These are phyloP conservation scores for Harrya chromipes DNA, from an alignment of 768 basidiomycete genomes.

Conservation along the genomic window DNA sequence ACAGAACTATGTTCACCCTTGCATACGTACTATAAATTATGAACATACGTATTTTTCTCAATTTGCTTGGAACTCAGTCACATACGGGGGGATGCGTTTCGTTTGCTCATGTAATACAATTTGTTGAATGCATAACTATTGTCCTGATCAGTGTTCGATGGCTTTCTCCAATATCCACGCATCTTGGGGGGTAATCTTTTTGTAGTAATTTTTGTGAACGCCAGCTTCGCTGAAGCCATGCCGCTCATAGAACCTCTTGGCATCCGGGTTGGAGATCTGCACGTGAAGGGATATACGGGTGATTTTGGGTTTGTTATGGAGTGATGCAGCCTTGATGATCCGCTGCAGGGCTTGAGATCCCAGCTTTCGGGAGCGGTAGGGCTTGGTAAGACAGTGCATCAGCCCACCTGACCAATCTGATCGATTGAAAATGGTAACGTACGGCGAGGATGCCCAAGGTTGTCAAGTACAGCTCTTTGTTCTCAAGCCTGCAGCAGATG, in stretches of 20 bases:
- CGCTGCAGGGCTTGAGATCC: slow-evolving; percentile 71
- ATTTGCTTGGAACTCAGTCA: slow-evolving; percentile 7
- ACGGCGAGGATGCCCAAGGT: slow-evolving; percentile 91
- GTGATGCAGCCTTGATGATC: slow-evolving; percentile 60
- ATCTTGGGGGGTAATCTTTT: slow-evolving; percentile 79
- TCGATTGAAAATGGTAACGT: slow-evolving; percentile 32
- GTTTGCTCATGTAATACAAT: slow-evolving; percentile 25
- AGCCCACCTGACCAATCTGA: slow-evolving; percentile 10
- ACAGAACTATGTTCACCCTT: slow-evolving; percentile 23
- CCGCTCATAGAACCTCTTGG: slow-evolving; percentile 78
- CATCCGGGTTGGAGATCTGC: slow-evolving; percentile 74
- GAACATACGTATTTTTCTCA: slow-evolving; percentile 18
- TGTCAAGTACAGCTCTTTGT: slow-evolving; percentile 70
- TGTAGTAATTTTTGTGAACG: slow-evolving; percentile 78
- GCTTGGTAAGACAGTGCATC: slow-evolving; percentile 42
- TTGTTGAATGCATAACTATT: slow-evolving; percentile 23
- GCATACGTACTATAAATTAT: slow-evolving; percentile 31
- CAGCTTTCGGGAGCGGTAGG: slow-evolving; percentile 77
- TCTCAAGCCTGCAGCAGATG: slow-evolving; percentile 82
- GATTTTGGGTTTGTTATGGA: slow-evolving; percentile 60
- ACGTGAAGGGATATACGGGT: slow-evolving; percentile 80
- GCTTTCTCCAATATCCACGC: slow-evolving; percentile 83
- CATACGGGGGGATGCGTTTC: slow-evolving; percentile 11
- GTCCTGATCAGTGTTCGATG: slow-evolving; percentile 32
- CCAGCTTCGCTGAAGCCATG: slow-evolving; percentile 75